These are phyloP conservation scores for Metarhizium album DNA, from an alignment of 2,329 filamentous ascomycete genomes.

Conservation along the genomic window DNA sequence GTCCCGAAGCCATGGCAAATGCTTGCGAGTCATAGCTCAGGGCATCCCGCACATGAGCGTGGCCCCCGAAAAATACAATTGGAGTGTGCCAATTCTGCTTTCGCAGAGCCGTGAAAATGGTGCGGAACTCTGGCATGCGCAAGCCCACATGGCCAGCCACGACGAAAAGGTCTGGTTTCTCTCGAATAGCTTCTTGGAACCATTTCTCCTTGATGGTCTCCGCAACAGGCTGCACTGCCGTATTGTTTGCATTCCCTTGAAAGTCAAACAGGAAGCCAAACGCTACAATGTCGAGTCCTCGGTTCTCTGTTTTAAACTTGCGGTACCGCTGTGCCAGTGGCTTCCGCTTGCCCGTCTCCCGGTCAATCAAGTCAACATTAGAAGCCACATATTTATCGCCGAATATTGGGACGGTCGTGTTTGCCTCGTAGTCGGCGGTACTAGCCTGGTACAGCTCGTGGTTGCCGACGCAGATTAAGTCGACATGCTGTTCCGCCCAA, in stretches of 20 bases:
- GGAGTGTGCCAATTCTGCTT: slow-evolving; percentile 67
- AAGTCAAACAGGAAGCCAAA: slow-evolving; percentile 97
- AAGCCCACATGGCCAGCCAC: slow-evolving; percentile 79
- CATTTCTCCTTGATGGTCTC: slow-evolving; percentile 74
- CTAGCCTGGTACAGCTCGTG: slow-evolving; percentile 85
- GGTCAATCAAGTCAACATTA: slow-evolving; percentile 80
- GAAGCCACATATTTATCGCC: slow-evolving; percentile 74
- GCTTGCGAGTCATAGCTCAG: slow-evolving; percentile 67
- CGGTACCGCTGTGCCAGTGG: slow-evolving; percentile 75
- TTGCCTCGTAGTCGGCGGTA: slow-evolving; percentile 68
- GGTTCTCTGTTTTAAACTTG: slow-evolving; percentile 86
- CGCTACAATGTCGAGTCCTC: slow-evolving; percentile 70
- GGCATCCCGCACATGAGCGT: slow-evolving; percentile 81
- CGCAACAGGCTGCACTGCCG: slow-evolving; percentile 67
- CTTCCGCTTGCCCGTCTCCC: slow-evolving; percentile 56
- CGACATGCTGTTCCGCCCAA: slow-evolving; percentile 69
- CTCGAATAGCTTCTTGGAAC: slow-evolving; percentile 79
- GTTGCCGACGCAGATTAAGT: slow-evolving; percentile 80
- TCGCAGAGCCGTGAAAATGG: slow-evolving; percentile 70
- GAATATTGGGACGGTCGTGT: slow-evolving; percentile 74
- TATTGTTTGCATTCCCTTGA: slow-evolving; percentile 82
- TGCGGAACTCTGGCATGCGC: slow-evolving; percentile 66
- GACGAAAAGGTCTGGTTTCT: slow-evolving; percentile 78
- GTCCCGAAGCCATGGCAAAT: slow-evolving; percentile 72
- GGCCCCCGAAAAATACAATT: slow-evolving; percentile 86